Percentiles rank a stretch among this genome's conserved stretches.
These are phyloP conservation scores for Exsudoporus frostii DNA, from an alignment of 768 basidiomycete genomes.

Conservation along the genomic window DNA sequence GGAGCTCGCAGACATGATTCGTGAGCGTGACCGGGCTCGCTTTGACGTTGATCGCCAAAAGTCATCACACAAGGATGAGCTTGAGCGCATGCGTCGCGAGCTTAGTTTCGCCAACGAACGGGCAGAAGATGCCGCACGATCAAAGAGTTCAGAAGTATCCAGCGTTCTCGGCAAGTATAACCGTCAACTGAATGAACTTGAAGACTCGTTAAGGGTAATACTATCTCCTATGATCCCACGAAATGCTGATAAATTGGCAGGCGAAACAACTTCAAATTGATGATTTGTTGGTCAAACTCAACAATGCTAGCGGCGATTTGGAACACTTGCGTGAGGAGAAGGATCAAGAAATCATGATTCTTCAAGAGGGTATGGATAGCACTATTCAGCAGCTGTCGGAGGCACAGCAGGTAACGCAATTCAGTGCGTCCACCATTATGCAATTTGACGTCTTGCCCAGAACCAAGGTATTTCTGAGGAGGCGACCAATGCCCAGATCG, in stretches of 20 bases:
- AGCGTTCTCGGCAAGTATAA: conserved; percentile 89
- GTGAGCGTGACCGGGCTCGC: conserved; percentile 92
- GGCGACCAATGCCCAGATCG: conserved; percentile 95
- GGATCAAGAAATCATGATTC: conserved; percentile 92
- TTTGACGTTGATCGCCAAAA: conserved; percentile 95
- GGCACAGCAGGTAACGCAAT: conserved; percentile 67
- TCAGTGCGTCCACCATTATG: not conserved
- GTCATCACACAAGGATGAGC: conserved; percentile 91
- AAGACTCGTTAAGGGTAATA: conserved; percentile 86
- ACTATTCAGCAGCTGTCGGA: conserved; percentile 88
- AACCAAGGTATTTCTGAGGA: conserved; percentile 81
- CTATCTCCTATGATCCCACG: not conserved
- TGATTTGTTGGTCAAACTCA: conserved; percentile 78
- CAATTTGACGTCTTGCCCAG: conserved; percentile 37
- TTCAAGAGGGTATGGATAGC: conserved; percentile 93
- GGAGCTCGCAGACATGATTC: conserved; percentile 97
- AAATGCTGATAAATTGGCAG: conserved; percentile 40
- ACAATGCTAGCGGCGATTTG: conserved; percentile 68
- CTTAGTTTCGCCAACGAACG: conserved; percentile 94
- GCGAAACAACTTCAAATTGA: conserved; percentile 96
- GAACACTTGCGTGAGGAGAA: conserved; percentile 90
- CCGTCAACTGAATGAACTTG: conserved; percentile 92
- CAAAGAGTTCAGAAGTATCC: conserved; percentile 92
- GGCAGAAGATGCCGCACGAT: conserved; percentile 89
- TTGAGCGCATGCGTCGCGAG: conserved; percentile 89